Evolutionary conservation across 176 grass and related monocot genomes (phyloP), one percentile per base, ranked within the genome.

Genomic region (Bothriochloa decipiens): DNA sequence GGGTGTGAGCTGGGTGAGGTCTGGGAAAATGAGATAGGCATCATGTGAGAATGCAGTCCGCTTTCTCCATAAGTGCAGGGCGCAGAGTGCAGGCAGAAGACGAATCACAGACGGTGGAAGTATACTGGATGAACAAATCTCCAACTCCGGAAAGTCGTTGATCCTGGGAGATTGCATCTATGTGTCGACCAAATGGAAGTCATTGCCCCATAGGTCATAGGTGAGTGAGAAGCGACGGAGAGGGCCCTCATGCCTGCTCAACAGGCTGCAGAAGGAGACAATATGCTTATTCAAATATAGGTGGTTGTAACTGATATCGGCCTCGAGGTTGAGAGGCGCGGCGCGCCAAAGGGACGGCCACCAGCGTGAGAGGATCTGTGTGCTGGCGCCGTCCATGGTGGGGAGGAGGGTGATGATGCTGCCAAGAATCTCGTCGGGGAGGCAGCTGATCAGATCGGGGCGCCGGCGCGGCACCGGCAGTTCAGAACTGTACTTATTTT

Each of bases 401-500:
- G 55, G 18, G 10, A 80, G 57, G 14, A 40, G 77, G 11, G 77
- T 36, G 76, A 79, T 65, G 61, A 65, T 65, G 58, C 47, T 42
- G 23, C 11, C 1, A 12, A 80, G 77, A 33, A 80, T 9, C 7
- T 57, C n/a, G 37, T 80, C 57, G 27, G 53, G 53, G 62, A 80
- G 77, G 41, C 13, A n/a, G 33, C 41, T 35, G 17, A 66, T 41
- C n/a, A 42, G 40, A 10, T 72, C 69, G 4, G 22, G n/a, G 11
- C 9, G 40, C 6, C 52, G 18, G 52, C 4, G 1, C 45, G 47
- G 16, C 17, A 6, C 15, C 47, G 47, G 47, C 47, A 18, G 16
- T 53, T 55, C 17, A n/a, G n/a, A n/a, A n/a, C n/a, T n/a, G n/a
- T n/a, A n/a, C n/a, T n/a, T n/a, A n/a, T n/a, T n/a, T n/a, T n/a